Conservation (phyloP, 1,284 basidiomycete genomes). For the Austroboletus niveus region DNA sequence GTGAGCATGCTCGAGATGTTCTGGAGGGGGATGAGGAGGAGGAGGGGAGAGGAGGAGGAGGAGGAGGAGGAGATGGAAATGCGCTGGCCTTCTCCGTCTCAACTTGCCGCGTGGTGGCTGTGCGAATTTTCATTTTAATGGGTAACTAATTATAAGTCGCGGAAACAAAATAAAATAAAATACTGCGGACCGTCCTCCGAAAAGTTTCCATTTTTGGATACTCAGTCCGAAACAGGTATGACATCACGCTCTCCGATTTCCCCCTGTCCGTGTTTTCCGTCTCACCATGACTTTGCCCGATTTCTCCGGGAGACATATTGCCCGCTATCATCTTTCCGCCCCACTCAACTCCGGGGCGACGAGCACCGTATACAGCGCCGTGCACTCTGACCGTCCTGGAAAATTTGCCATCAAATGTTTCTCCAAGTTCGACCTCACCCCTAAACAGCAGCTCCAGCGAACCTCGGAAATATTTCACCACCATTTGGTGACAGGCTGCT, state of each 20-base stretch:
- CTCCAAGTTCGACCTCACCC: conserved; percentile 47
- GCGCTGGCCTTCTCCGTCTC: neutral
- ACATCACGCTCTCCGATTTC: conserved; percentile 3
- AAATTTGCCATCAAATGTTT: conserved; percentile 75
- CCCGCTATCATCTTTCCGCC: conserved; percentile 61
- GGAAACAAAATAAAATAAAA: no score
- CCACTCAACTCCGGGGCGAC: conserved; percentile 77
- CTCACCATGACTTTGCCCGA: conserved; percentile 35
- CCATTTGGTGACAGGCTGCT: conserved; percentile 50
- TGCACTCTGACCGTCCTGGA: conserved; percentile 37
- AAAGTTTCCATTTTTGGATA: neutral
- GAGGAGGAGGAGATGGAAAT: no score
- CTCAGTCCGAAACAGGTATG: neutral
- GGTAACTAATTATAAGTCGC: no score
- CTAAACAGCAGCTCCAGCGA: conserved; percentile 52
- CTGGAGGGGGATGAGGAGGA: no score
- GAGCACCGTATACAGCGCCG: conserved; percentile 77
- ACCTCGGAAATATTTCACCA: conserved; percentile 61
- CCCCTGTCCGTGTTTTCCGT: neutral
- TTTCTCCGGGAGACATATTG: conserved; percentile 47
- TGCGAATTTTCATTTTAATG: conserved; percentile 3
- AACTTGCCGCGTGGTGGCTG: conserved; percentile 7
- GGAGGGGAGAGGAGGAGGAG: no score
- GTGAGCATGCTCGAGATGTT: no score
- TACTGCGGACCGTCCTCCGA: neutral